These are phyloP conservation scores for Strombidium stylifer DNA, from an alignment of 73 alveolate genomes.

Conservation along the genomic window DNA sequence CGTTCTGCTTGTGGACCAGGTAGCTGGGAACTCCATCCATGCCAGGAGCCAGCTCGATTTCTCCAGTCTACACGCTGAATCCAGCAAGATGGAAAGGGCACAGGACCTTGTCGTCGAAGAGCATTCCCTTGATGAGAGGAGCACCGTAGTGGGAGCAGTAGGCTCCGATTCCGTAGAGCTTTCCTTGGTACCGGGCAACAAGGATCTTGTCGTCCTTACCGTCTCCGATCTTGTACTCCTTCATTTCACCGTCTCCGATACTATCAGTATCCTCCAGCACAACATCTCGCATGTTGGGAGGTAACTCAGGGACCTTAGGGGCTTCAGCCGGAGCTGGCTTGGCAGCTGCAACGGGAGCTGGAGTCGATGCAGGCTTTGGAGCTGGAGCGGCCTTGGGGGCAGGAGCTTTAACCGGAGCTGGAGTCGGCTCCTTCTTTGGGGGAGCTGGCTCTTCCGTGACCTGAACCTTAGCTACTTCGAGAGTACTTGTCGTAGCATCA, in stretches of 20 bases:
- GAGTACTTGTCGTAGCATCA: too few species aligned
- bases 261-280: too few species aligned
- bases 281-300: too few species aligned
- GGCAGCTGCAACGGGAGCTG: too few species aligned
- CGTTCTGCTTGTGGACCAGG: conserved; percentile 68
- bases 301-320: too few species aligned
- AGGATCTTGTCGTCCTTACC: conserved; percentile 49
- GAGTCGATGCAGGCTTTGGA: too few species aligned
- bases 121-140: conserved; percentile 65
- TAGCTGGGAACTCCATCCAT: conserved; percentile 80
- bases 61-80: conserved; percentile 81
- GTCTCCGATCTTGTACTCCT: conserved; percentile 44
- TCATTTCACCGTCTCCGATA: conserved; percentile 63
- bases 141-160: conserved; percentile 92
- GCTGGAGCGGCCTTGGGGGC: too few species aligned
- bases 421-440: too few species aligned
- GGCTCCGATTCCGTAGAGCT: conserved; percentile 54
- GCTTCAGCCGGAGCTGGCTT: too few species aligned
- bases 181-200: conserved; percentile 45
- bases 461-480: too few species aligned
- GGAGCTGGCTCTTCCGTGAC: too few species aligned
- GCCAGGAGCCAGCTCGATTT: conserved; percentile 83
- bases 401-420: too few species aligned
- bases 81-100: conserved; percentile 95
- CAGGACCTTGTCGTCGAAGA: conserved; percentile 73